Evolutionary conservation across 352 stramenopile species (phyloP), one percentile per base, ranked within the genome.

Genomic region (Phytophthora tentaculata): DNA sequence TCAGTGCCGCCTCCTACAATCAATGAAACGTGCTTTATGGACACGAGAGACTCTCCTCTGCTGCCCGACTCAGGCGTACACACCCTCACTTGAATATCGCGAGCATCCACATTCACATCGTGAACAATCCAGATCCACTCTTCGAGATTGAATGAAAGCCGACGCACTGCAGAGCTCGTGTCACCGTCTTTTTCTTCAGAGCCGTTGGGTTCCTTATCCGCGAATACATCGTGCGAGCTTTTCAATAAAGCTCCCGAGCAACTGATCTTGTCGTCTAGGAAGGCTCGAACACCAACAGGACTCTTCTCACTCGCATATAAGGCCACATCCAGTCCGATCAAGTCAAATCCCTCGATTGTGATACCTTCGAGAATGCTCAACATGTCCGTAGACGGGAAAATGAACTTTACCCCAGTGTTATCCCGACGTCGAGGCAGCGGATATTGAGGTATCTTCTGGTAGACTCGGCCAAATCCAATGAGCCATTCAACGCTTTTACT

Each of bases 401-500:
- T 14, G 8, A 45, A 26, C 12, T 52, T 55, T 44, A 28, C 24
- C 2, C 43, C 39, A 32, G 35, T 32, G 17, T 28, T 16, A 49
- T 47, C 4, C 26, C 53, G 47, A 10, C 65, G 69, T 22, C 62
- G 70, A 41, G 73, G 74, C 23, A 84, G 63, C 7, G 70, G 56
- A 53, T 73, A 58, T 3, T 44, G 53, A 35, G 70, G 65, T 2
- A 91, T 32, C 2, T 66, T 74, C 47, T 77, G 44, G 28, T 90
- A 91, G 19, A 91, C 20, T 9, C 67, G 67, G 8, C 73, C 70
- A 58, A 92, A 91, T 14, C 49, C 70, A 69, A 91, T 86, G 22
- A 95, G 29, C 83, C 86, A 92, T 50, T 93, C 88, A 8, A 94
- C 69, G 17, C 89, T 83, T 52, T 89, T 93, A 2, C 72, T 83